phyloP scores from a whole-genome alignment of 306 rosid genomes.

The Pyrus betulifolia region DNA sequence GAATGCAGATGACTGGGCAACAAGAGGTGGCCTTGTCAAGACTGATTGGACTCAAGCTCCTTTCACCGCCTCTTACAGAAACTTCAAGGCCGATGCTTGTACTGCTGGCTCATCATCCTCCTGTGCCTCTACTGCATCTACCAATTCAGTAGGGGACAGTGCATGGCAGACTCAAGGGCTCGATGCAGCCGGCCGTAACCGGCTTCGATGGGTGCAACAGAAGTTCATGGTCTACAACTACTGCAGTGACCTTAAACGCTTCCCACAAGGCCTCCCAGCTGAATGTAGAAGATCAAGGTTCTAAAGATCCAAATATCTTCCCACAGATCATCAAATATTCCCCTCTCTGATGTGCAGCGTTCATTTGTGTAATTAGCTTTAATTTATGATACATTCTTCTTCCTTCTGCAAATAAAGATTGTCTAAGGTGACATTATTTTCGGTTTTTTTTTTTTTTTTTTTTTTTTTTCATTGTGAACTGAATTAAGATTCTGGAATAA shows the following conservation, averaged over 20 bases:
- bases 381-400: neutral
- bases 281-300: conserved; percentile 33
- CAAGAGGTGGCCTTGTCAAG: conserved; percentile 45
- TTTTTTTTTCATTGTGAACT: neutral
- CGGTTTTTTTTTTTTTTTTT: neutral
- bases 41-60: conserved; percentile 48
- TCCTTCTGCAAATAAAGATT: neutral
- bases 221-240: conserved; percentile 45
- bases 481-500: neutral
- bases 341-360: neutral
- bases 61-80: conserved; percentile 38
- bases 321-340: neutral
- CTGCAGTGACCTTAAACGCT: conserved; percentile 36
- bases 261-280: conserved; percentile 34
- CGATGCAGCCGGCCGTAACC: conserved; percentile 28
- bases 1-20: conserved; percentile 51
- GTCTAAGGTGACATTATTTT: neutral
- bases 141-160: neutral
- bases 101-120: conserved; percentile 16
- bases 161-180: conserved; percentile 28
- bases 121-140: neutral
- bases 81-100: conserved; percentile 33
- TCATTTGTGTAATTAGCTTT: neutral
- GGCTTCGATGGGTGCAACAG: conserved; percentile 41
- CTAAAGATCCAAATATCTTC: neutral